Percentiles rank a stretch among this genome's conserved stretches.
phyloP scores from a whole-genome alignment of 2,329 filamentous ascomycete genomes.

The Pestalotiopsis fici region DNA sequence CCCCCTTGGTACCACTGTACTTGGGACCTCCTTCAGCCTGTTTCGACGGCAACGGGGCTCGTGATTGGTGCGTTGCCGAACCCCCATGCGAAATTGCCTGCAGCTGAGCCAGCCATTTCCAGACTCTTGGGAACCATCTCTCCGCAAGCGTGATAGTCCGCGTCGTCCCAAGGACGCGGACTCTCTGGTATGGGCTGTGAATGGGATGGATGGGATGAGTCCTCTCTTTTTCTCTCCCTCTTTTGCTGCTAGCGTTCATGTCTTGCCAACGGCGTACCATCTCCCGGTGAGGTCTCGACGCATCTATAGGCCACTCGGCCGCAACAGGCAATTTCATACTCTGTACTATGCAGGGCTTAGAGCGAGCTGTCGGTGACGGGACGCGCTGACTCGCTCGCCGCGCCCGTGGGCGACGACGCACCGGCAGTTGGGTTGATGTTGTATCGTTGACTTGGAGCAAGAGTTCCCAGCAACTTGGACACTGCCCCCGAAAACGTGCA shows the following conservation, averaged over 20 bases:
- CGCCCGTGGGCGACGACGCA: not conserved
- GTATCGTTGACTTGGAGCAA: not conserved
- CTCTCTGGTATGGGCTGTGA: too few species aligned
- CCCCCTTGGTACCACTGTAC: not conserved
- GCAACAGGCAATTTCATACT: not conserved
- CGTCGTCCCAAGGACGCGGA: not conserved
- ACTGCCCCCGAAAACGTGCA: not conserved
- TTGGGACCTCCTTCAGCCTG: not conserved
- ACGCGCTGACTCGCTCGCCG: not conserved
- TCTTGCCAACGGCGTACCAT: not conserved
- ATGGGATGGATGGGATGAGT: too few species aligned
- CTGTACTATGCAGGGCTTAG: not conserved
- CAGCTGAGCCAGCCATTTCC: slow-evolving; percentile 1
- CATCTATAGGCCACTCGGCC: not conserved
- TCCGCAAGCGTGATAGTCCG: not conserved
- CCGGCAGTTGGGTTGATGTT: not conserved
- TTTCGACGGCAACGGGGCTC: not conserved
- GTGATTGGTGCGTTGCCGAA: not conserved
- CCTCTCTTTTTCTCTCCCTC: not conserved
- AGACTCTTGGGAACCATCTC: not conserved
- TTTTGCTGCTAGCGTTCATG: not conserved
- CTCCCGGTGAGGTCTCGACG: not conserved
- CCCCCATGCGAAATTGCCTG: not conserved
- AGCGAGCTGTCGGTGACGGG: not conserved
- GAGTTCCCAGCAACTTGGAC: slow-evolving; percentile 1